A percentile compares a stretch with the other conserved stretches of the same genome.
phyloP scores from a whole-genome alignment of 164 flowering plant species.

The Magnolia sinica region DNA sequence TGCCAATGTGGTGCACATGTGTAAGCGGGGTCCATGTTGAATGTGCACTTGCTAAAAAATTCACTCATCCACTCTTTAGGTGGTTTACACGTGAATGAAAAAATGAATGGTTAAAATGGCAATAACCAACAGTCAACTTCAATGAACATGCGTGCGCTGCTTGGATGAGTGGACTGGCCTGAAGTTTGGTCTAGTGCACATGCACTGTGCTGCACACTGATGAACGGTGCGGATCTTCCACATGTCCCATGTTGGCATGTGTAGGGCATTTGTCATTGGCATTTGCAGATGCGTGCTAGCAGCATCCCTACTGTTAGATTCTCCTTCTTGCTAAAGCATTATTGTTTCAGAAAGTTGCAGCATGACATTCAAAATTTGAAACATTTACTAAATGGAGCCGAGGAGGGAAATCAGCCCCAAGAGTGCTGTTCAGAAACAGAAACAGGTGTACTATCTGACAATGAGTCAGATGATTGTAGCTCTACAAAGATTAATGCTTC shows the following conservation, averaged over 20 bases:
- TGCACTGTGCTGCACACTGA: too few relatives aligned
- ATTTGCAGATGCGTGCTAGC: neutral
- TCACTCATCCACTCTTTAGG: neutral
- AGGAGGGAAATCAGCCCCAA: conserved; percentile 11
- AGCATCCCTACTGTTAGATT: neutral
- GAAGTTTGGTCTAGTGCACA: neutral
- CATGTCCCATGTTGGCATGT: neutral
- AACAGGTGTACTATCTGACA: conserved; percentile 38
- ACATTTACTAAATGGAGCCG: conserved; percentile 25
- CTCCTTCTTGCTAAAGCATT: neutral
- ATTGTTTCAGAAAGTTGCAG: conserved; percentile 58
- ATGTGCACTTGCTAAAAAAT: neutral
- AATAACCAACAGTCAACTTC: neutral
- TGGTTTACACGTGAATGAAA: neutral
- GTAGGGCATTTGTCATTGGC: neutral
- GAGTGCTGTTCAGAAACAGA: conserved; percentile 86
- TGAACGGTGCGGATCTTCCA: too few relatives aligned
- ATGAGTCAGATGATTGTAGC: conserved; percentile 28
- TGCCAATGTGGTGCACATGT: neutral
- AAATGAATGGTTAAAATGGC: neutral
- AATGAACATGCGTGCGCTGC: neutral
- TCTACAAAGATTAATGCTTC: conserved; percentile 29
- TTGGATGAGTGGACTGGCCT: neutral
- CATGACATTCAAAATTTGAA: conserved; percentile 52
- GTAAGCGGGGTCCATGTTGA: neutral